phyloP scores from a whole-genome alignment of 306 rosid species.

The Datisca glomerata region DNA sequence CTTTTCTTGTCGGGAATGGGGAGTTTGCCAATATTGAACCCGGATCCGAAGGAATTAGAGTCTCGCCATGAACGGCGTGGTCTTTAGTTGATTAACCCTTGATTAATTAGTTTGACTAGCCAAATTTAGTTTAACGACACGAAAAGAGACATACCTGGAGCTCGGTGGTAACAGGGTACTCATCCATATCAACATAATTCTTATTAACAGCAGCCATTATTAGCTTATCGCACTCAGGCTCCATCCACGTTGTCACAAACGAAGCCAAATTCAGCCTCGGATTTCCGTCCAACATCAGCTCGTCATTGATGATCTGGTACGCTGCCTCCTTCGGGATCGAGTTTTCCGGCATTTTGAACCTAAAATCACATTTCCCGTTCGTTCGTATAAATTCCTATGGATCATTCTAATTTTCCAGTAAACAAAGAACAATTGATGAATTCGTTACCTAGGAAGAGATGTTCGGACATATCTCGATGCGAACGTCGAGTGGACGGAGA shows the following conservation, averaged over 20 bases:
- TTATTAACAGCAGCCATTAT: conserved; percentile 38
- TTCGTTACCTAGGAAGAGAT: not conserved
- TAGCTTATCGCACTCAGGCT: conserved; percentile 49
- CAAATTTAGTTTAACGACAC: too few species aligned
- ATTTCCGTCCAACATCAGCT: conserved; percentile 45
- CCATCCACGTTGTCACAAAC: conserved; percentile 60
- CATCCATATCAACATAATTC: conserved; percentile 56
- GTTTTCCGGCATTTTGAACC: conserved; percentile 39
- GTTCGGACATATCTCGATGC: conserved; percentile 8
- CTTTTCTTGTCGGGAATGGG: not conserved
- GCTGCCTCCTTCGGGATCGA: conserved; percentile 53
- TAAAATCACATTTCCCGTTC: not conserved
- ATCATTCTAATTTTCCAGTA: too few species aligned
- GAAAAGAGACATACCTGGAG: conserved; percentile 27
- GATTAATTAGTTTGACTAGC: too few species aligned
- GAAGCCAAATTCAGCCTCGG: conserved; percentile 47
- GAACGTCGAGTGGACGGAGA: conserved; percentile 3
- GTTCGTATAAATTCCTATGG: not conserved
- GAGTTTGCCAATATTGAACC: not conserved
- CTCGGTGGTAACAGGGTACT: conserved; percentile 49
- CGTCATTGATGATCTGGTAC: conserved; percentile 46
- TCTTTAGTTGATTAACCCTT: not conserved
- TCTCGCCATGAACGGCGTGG: not conserved
- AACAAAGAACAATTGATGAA: too few species aligned
- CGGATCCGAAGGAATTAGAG: not conserved